Conservation (phyloP, 306 rosid genomes). For the Prunus fruticosa region DNA sequence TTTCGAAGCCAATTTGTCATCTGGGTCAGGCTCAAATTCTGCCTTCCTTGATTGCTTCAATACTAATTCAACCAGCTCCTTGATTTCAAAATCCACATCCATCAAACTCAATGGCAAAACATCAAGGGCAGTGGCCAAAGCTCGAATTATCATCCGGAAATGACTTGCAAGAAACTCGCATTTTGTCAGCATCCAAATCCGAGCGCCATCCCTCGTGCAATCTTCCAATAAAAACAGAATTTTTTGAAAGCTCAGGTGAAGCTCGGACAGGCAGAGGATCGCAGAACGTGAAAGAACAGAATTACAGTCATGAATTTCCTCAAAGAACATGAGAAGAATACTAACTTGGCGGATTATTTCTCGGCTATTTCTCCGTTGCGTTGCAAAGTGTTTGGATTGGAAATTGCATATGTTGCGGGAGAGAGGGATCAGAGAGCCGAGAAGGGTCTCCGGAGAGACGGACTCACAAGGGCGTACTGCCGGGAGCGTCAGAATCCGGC, state of each 20-base stretch:
- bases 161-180: conserved; percentile 45
- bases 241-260: conserved; percentile 63
- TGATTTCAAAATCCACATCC: conserved; percentile 49
- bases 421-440: conserved; percentile 48
- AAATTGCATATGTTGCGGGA: conserved; percentile 39
- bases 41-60: conserved; percentile 55
- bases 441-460: conserved; percentile 45
- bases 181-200: conserved; percentile 54
- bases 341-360: conserved; percentile 57
- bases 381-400: conserved; percentile 35
- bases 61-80: conserved; percentile 54
- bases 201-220: conserved; percentile 41
- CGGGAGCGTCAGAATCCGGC: conserved; percentile 63
- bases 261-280: conserved; percentile 57
- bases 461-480: conserved; percentile 77
- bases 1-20: conserved; percentile 29
- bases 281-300: conserved; percentile 22
- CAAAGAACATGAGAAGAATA: conserved; percentile 53
- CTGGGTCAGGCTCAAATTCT: conserved; percentile 37
- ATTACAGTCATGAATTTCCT: conserved; percentile 35
- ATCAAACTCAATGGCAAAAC: conserved; percentile 47
- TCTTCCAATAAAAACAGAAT: conserved; percentile 60
- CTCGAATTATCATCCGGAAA: conserved; percentile 37
- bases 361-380: conserved; percentile 57
- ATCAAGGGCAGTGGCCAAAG: conserved; percentile 57